phyloP scores from a whole-genome alignment of 306 rosid genomes.

The Adenanthera pavonina region DNA sequence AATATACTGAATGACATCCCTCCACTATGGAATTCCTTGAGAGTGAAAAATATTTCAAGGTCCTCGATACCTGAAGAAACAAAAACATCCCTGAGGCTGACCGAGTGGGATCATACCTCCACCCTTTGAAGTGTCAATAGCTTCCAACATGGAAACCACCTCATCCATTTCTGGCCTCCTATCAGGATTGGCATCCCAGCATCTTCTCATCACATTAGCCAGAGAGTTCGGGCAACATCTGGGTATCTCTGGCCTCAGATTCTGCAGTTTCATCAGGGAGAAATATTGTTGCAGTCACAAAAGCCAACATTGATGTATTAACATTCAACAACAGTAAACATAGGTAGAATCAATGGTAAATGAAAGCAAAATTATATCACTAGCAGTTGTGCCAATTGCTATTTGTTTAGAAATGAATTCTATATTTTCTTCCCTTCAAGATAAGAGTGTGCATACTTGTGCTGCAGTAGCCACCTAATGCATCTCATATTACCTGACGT shows the following conservation, averaged over 20 bases:
- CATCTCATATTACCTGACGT: slow-evolving; percentile 69
- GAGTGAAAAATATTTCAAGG: slow-evolving; percentile 64
- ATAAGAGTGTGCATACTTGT: background rate
- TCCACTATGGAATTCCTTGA: slow-evolving; percentile 32
- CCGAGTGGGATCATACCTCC: slow-evolving; percentile 97
- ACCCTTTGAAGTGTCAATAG: slow-evolving; percentile 91
- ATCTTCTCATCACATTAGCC: slow-evolving; percentile 97
- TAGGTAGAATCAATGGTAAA: background rate
- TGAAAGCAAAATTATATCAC: background rate
- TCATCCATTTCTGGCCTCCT: slow-evolving; percentile 98
- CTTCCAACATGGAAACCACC: slow-evolving; percentile 88
- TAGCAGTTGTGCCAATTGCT: background rate
- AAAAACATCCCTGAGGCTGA: slow-evolving; percentile 86
- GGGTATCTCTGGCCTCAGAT: slow-evolving; percentile 96
- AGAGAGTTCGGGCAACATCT: slow-evolving; percentile 95
- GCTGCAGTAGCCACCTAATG: slow-evolving; percentile 26
- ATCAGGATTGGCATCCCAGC: slow-evolving; percentile 98
- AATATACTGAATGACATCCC: slow-evolving; percentile 31
- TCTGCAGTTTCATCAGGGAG: slow-evolving; percentile 57
- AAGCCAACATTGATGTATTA: background rate
- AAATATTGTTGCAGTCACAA: background rate
- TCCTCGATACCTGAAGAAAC: slow-evolving; percentile 85
- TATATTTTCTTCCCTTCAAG: background rate
- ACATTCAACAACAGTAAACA: background rate
- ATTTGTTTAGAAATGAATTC: background rate